Evolutionary conservation across 2,329 filamentous ascomycete genomes (phyloP), one percentile per base, ranked within the genome.

Genomic region (Aspergillus nomiae): DNA sequence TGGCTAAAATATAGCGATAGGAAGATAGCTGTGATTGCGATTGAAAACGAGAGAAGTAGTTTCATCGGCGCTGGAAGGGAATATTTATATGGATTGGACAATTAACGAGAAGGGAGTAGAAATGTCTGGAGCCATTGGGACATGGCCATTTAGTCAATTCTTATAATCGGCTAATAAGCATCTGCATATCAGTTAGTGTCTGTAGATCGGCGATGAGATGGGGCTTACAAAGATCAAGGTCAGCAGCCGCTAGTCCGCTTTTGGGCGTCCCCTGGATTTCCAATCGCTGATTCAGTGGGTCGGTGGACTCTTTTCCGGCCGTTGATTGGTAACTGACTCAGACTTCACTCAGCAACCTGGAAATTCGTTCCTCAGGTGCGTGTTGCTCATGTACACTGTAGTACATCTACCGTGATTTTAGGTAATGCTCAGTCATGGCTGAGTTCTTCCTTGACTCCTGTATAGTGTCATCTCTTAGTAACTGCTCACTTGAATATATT

Each of bases 1-100:
- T 65, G 60, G 65, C 61, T 54, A 56, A 61, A 63, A 48, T 58
- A 56, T 28, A 61, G 24, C 60, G 67, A 61, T 51, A 68, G 61
- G 54, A 74, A 21, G 54, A 76, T 69, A 73, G 77, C 75, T 67
- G 68, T 69, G 66, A 77, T 73, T 71, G 73, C 77, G 73, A 78
- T 75, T 64, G 74, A 65, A 74, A 77, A 63, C 60, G 77, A 73
- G 24, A 77, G 63, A 63, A 78, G 63, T 16, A 76, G 59, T 70
- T 69, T 78, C 77, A 79, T 78, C 64, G 70, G 68, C 59, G 61
- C 48, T 34, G 61, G 60, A 41, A 36, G 46, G 24, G 60, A 62
- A 56, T 69, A 68, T 76, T 77, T 78, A 77, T 78, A 76, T 61
- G 10, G 14, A 10, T 24, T 21, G 9, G 26, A 9, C 7, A 11